Conservation (phyloP, 2,329 filamentous ascomycete genomes). For the Diaporthe sp. region DNA sequence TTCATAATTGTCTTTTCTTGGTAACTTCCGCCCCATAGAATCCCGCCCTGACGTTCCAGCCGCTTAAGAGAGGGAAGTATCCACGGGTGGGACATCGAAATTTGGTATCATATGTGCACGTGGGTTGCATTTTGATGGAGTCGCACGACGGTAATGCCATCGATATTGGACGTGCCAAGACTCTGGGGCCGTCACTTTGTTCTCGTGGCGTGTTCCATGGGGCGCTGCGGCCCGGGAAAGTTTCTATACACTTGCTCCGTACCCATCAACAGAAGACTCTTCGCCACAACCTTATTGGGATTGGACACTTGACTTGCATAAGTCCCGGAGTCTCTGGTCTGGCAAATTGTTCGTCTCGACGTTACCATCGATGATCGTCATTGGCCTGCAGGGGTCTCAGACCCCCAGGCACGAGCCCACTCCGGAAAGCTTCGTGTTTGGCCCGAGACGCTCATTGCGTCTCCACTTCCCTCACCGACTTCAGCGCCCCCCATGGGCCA, state of each 20-base stretch:
- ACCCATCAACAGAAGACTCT: neutral
- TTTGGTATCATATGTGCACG: neutral
- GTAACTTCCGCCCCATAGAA: neutral
- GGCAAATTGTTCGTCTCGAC: conserved; percentile 8
- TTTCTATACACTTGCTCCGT: neutral
- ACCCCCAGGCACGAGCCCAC: conserved; percentile 25
- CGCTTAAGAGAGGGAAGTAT: neutral
- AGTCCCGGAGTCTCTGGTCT: neutral
- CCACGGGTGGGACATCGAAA: conserved; percentile 15
- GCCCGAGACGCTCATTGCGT: conserved; percentile 27
- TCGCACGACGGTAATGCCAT: neutral
- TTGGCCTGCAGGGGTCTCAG: conserved; percentile 28
- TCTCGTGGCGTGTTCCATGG: neutral
- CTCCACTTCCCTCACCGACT: conserved; percentile 35
- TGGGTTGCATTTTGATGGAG: conserved; percentile 7
- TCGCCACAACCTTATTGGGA: neutral
- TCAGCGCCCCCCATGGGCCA: conserved; percentile 14
- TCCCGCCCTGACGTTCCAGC: conserved; percentile 1
- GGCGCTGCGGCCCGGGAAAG: neutral
- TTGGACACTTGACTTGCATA: neutral
- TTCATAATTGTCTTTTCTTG: neutral
- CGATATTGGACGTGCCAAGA: neutral
- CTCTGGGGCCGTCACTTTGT: neutral
- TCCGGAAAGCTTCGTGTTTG: conserved; percentile 30
- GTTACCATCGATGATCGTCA: conserved; percentile 6